Evolutionary conservation across 805 yeast species (phyloP).

Genomic region (Lachancea thermotolerans): DNA sequence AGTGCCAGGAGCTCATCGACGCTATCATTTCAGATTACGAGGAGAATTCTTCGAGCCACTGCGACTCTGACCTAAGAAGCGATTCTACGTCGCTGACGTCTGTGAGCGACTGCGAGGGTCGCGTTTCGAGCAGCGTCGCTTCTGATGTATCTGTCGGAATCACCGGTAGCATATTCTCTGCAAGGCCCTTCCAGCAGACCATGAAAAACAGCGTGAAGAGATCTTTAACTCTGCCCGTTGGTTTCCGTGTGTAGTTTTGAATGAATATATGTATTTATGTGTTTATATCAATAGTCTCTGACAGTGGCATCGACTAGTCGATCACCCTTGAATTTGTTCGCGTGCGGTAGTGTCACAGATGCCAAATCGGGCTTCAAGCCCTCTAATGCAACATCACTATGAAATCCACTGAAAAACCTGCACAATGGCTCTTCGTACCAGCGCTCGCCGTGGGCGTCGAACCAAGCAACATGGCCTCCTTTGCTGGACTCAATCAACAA

Average conservation of each 20-base stretch:
- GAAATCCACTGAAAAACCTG: slow-evolving; percentile 34
- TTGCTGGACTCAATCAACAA: slow-evolving; percentile 50
- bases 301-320: slow-evolving; percentile 8
- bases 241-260: slow-evolving; percentile 19
- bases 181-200: slow-evolving; percentile 9
- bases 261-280: background rate
- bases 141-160: background rate
- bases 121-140: background rate
- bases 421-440: slow-evolving; percentile 58
- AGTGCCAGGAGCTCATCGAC: slow-evolving; percentile 8
- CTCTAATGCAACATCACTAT: slow-evolving; percentile 26
- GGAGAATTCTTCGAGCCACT: slow-evolving; percentile 3
- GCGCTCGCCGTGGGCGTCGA: slow-evolving; percentile 48
- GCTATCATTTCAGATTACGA: slow-evolving; percentile 13
- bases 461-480: slow-evolving; percentile 88
- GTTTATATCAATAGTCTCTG: slow-evolving; percentile 2
- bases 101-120: background rate
- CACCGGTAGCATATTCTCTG: slow-evolving; percentile 17
- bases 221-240: slow-evolving; percentile 28
- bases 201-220: slow-evolving; percentile 17
- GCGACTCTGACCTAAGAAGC: slow-evolving; percentile 2
- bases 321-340: slow-evolving; percentile 9
- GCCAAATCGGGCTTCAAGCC: slow-evolving; percentile 14
- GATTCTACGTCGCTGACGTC: slow-evolving; percentile 4
- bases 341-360: slow-evolving; percentile 12